These are phyloP conservation scores for Boletus subcaerulescens DNA, from an alignment of 768 basidiomycete genomes.

Conservation along the genomic window DNA sequence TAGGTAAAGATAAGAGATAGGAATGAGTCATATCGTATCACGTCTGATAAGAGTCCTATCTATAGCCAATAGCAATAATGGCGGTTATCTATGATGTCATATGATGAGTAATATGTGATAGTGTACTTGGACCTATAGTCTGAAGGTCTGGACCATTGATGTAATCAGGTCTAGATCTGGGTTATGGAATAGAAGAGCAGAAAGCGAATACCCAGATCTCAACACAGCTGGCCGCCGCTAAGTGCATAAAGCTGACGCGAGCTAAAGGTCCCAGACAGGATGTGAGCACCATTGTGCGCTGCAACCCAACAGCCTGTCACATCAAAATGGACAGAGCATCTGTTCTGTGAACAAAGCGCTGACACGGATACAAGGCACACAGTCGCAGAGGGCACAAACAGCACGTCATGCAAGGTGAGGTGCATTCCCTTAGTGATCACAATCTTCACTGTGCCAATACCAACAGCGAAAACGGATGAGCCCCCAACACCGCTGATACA, in stretches of 20 bases:
- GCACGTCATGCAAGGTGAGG: background rate
- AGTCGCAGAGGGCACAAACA: background rate
- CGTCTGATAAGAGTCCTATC: no score
- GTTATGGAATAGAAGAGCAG: no score
- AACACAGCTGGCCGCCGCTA: background rate
- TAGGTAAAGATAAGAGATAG: no score
- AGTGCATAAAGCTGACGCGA: background rate
- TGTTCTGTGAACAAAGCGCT: background rate
- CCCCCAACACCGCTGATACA: background rate
- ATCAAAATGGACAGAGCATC: background rate
- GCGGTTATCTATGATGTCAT: no score
- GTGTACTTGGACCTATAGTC: no score
- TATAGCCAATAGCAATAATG: no score
- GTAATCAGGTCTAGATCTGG: no score
- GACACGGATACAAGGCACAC: background rate
- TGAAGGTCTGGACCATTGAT: no score
- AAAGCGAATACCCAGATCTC: no score
- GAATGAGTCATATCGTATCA: no score
- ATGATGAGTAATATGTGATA: no score
- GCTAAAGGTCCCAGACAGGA: background rate
- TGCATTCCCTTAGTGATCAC: background rate
- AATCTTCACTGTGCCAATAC: background rate
- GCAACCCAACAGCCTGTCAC: background rate
- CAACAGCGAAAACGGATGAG: background rate
- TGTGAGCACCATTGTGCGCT: background rate